Evolutionary conservation across 2,329 filamentous ascomycete species (phyloP).

Genomic region (Arthroderma sp.): DNA sequence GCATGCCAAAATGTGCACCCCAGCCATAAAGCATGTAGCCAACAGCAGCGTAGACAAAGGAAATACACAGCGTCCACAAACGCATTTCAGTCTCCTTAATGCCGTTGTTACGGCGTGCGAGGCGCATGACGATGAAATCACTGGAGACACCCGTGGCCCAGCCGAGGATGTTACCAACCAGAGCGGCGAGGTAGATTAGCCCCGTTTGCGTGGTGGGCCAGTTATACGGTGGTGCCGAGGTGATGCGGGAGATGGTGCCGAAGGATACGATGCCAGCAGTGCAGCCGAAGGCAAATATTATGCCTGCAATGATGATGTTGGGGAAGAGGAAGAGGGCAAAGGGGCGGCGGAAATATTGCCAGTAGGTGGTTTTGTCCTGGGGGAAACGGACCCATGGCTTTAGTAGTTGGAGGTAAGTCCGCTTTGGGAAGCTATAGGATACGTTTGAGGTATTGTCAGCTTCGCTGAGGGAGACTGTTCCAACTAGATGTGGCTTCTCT

Average conservation of each 20-base stretch:
- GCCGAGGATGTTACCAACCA: slow-evolving; percentile 18
- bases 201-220: slow-evolving; percentile 21
- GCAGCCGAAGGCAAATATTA: slow-evolving; percentile 21
- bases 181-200: slow-evolving; percentile 17
- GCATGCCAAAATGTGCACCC: slow-evolving; percentile 20
- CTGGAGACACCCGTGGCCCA: slow-evolving; percentile 9
- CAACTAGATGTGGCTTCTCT: too few relatives aligned
- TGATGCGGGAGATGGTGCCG: slow-evolving; percentile 22
- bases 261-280: slow-evolving; percentile 25
- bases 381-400: slow-evolving; percentile 6
- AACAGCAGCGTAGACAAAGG: slow-evolving; percentile 18
- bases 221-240: slow-evolving; percentile 21
- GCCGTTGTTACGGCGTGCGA: slow-evolving; percentile 34
- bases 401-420: background rate
- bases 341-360: slow-evolving; percentile 16
- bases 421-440: background rate
- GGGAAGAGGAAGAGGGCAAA: slow-evolving; percentile 23
- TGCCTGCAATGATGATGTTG: slow-evolving; percentile 19
- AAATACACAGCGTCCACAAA: slow-evolving; percentile 22
- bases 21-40: slow-evolving; percentile 22
- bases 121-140: slow-evolving; percentile 21
- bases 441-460: background rate
- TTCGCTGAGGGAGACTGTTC: slow-evolving; percentile 5
- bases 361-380: slow-evolving; percentile 11
- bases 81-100: slow-evolving; percentile 29